Percentiles rank a stretch among this genome's conserved stretches.
These are phyloP conservation scores for Emericellopsis cladophorae DNA, from an alignment of 2,329 filamentous ascomycete genomes.

Conservation along the genomic window DNA sequence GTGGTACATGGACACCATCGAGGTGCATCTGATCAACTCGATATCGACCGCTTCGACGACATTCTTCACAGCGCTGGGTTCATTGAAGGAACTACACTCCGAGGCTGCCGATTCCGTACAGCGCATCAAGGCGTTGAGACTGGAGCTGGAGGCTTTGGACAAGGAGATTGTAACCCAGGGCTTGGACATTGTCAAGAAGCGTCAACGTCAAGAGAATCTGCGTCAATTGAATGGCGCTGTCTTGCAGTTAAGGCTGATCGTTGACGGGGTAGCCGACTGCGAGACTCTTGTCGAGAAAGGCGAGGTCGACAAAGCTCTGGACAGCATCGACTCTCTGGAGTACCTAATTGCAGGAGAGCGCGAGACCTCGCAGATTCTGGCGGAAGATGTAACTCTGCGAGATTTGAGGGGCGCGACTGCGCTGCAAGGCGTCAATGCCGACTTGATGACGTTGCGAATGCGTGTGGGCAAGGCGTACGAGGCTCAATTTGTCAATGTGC, in stretches of 20 bases:
- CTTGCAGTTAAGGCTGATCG: slow-evolving; percentile 67
- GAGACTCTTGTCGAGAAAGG: slow-evolving; percentile 74
- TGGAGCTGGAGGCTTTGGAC: slow-evolving; percentile 71
- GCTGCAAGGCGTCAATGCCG: slow-evolving; percentile 65
- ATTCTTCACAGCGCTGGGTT: slow-evolving; percentile 90
- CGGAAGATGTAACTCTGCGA: slow-evolving; percentile 25
- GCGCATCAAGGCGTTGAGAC: slow-evolving; percentile 68
- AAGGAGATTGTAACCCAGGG: slow-evolving; percentile 78
- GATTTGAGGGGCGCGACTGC: slow-evolving; percentile 70
- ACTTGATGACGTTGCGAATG: slow-evolving; percentile 62
- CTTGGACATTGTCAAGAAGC: slow-evolving; percentile 72
- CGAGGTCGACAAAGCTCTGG: slow-evolving; percentile 70
- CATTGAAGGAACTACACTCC: slow-evolving; percentile 77
- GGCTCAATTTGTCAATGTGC: slow-evolving; percentile 59
- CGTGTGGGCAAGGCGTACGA: slow-evolving; percentile 85
- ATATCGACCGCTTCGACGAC: slow-evolving; percentile 93
- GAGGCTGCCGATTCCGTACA: slow-evolving; percentile 87
- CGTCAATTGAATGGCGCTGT: slow-evolving; percentile 72
- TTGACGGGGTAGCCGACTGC: slow-evolving; percentile 61
- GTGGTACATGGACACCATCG: slow-evolving; percentile 99
- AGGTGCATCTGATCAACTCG: slow-evolving; percentile 90
- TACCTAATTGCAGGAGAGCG: slow-evolving; percentile 64
- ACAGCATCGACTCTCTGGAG: slow-evolving; percentile 67
- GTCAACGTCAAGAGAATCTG: slow-evolving; percentile 72
- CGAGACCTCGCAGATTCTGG: slow-evolving; percentile 14